These are phyloP conservation scores for Auricularia sp. DNA, from an alignment of 768 basidiomycete species.

Conservation along the genomic window DNA sequence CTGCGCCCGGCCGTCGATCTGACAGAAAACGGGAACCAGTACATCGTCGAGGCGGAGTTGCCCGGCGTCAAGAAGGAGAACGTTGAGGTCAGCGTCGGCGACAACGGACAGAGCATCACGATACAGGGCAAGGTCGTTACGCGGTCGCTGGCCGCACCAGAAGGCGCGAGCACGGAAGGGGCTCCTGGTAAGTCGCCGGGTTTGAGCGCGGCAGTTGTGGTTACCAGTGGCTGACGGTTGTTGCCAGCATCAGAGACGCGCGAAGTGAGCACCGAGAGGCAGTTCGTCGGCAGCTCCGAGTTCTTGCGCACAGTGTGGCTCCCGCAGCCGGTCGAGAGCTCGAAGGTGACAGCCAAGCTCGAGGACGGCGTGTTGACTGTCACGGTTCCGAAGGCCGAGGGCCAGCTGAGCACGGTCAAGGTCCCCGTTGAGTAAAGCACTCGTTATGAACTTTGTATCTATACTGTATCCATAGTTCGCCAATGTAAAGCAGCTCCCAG, in stretches of 20 bases:
- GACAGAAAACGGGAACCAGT: slow-evolving; percentile 52
- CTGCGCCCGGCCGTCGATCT: slow-evolving; percentile 54
- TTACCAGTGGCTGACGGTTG: not conserved
- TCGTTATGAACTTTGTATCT: not conserved
- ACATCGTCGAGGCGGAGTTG: slow-evolving; percentile 65
- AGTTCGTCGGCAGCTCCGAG: slow-evolving; percentile 41
- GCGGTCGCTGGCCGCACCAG: slow-evolving; percentile 13
- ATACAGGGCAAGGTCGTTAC: slow-evolving; percentile 54
- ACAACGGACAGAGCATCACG: slow-evolving; percentile 58
- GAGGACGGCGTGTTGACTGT: slow-evolving; percentile 61
- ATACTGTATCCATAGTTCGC: not conserved
- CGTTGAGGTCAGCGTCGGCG: slow-evolving; percentile 58
- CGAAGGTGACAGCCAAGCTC: slow-evolving; percentile 52
- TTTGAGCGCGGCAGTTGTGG: not conserved
- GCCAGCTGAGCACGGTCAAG: slow-evolving; percentile 42
- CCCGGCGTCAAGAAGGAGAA: slow-evolving; percentile 75
- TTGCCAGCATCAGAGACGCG: not conserved
- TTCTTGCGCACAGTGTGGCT: slow-evolving; percentile 69
- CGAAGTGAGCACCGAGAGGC: slow-evolving; percentile 37
- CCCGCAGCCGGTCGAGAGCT: slow-evolving; percentile 49
- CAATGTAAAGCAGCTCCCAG: not conserved
- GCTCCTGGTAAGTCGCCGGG: slow-evolving; percentile 8
- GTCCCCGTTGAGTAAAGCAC: slow-evolving; percentile 30
- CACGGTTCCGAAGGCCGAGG: slow-evolving; percentile 47
- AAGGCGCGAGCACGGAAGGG: slow-evolving; percentile 9